A percentile compares a stretch with the other conserved stretches of the same genome.
phyloP scores from a whole-genome alignment of 129 eudicot species.

The Artemisia annua region DNA sequence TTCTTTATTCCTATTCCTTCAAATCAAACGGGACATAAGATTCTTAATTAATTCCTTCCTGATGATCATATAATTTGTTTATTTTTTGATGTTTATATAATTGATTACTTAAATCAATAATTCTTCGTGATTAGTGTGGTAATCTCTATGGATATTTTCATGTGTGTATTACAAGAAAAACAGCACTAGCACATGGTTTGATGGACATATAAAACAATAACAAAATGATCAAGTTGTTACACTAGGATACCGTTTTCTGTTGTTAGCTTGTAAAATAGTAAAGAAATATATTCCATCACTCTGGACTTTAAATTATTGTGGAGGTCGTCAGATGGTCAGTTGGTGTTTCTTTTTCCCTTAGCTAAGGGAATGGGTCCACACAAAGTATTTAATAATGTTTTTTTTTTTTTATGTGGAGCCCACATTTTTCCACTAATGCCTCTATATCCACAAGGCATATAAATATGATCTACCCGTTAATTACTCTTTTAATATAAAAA shows the following conservation, averaged over 20 bases:
- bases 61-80: too few relatives aligned
- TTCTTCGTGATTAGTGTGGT: constrained; percentile 16
- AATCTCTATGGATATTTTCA: constrained; percentile 11
- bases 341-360: too few relatives aligned
- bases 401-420: too few relatives aligned
- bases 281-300: constrained; percentile 3
- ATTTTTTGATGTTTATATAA: background rate
- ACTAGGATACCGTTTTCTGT: constrained; percentile 30
- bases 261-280: constrained; percentile 3
- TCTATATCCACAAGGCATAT: too few relatives aligned
- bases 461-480: too few relatives aligned
- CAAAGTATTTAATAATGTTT: too few relatives aligned
- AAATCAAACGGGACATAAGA: too few relatives aligned
- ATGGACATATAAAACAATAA: constrained; percentile 5
- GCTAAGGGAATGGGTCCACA: too few relatives aligned
- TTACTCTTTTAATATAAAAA: too few relatives aligned
- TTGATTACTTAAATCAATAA: constrained; percentile 1
- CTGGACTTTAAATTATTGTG: constrained; percentile 8
- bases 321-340: too few relatives aligned
- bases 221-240: constrained; percentile 20
- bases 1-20: too few relatives aligned
- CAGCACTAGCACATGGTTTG: constrained; percentile 35
- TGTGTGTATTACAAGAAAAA: constrained; percentile 13
- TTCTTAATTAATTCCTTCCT: background rate
- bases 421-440: too few relatives aligned